Percentiles rank a stretch among this genome's conserved stretches.
These are phyloP conservation scores for Dissoconium aciculare DNA, from an alignment of 2,329 filamentous ascomycete genomes.

Conservation along the genomic window DNA sequence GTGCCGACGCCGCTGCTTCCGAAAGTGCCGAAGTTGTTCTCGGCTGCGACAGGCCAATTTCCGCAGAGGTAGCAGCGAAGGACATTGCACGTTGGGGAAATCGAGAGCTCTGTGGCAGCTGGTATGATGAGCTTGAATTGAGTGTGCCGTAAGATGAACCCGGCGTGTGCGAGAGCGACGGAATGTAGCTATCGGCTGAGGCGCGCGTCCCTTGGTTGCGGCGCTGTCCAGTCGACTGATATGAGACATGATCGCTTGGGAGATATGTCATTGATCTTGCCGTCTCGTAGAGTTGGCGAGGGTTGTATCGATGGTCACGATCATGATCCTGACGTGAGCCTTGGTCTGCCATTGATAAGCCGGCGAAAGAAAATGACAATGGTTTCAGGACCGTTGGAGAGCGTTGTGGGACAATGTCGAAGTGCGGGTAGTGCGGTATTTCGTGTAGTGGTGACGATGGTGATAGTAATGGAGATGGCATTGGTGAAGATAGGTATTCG, in stretches of 20 bases:
- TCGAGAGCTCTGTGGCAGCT: constrained; percentile 16
- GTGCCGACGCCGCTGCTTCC: constrained; percentile 9
- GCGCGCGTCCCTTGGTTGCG: constrained; percentile 17
- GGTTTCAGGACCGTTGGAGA: constrained; percentile 31
- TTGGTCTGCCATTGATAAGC: constrained; percentile 22
- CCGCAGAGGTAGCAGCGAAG: constrained; percentile 23
- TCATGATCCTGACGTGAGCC: constrained; percentile 6
- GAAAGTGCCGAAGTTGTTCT: constrained; percentile 17
- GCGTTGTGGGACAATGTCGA: constrained; percentile 33
- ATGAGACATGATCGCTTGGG: too few relatives aligned
- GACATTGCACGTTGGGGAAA: constrained; percentile 28
- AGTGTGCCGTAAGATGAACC: constrained; percentile 29
- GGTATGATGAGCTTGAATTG: constrained; percentile 28
- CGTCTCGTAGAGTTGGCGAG: too few relatives aligned
- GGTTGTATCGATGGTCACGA: constrained; percentile 4
- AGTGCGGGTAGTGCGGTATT: constrained; percentile 10
- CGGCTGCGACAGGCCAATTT: constrained; percentile 30
- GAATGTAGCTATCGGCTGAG: constrained; percentile 22
- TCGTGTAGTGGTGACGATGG: constrained; percentile 14
- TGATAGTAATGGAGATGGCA: constrained; percentile 20
- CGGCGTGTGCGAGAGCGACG: constrained; percentile 34
- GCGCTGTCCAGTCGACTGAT: constrained; percentile 3
- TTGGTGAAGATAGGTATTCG: constrained; percentile 22
- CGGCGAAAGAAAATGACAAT: constrained; percentile 27
- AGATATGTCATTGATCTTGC: too few relatives aligned